A percentile compares a stretch with the other conserved stretches of the same genome.
These are phyloP conservation scores for Nelumbo lutea DNA, from an alignment of 164 flowering plant species.

Conservation along the genomic window DNA sequence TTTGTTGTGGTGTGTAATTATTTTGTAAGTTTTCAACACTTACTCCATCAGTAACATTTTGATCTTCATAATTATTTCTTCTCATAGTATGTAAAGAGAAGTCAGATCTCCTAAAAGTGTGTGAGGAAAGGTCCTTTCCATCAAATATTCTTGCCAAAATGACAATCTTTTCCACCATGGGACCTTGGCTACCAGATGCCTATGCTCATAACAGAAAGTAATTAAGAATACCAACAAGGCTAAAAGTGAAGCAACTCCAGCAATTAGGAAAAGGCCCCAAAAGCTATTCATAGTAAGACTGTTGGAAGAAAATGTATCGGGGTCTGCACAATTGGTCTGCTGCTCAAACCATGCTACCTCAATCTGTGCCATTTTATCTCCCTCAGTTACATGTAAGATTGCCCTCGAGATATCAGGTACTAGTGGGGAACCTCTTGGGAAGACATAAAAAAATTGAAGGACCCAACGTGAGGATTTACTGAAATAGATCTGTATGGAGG, in stretches of 20 bases:
- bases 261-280: background rate
- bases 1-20: too few species aligned
- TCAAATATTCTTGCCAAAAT: background rate
- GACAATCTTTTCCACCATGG: background rate
- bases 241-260: background rate
- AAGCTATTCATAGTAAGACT: background rate
- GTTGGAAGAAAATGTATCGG: background rate
- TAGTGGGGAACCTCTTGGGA: slow-evolving; percentile 2
- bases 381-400: background rate
- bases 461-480: background rate
- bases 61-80: too few species aligned
- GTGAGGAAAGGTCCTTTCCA: background rate
- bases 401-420: slow-evolving; percentile 4
- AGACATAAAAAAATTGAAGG: background rate
- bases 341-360: slow-evolving; percentile 9
- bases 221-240: background rate
- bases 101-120: background rate
- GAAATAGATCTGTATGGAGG: too few species aligned
- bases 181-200: background rate
- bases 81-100: too few species aligned
- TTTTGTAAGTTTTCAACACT: too few species aligned
- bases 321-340: background rate
- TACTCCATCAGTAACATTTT: too few species aligned
- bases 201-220: background rate
- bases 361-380: background rate